These are phyloP conservation scores for Acanthochlamys bracteata DNA, from an alignment of 106 monocot species.

Conservation along the genomic window DNA sequence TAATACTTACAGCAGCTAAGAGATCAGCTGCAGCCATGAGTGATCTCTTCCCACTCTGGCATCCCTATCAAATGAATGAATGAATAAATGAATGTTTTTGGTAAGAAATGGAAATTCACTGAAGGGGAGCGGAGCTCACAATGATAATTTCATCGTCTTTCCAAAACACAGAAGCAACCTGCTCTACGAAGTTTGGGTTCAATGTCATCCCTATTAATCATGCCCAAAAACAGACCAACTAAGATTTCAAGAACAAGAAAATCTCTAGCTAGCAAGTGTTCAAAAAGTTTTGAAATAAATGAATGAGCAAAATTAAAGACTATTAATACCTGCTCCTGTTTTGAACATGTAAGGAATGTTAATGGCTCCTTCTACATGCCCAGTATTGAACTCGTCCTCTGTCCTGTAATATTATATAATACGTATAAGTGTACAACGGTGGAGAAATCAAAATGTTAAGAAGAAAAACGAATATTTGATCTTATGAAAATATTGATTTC, in stretches of 20 bases:
- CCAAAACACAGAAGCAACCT: constrained; percentile 35
- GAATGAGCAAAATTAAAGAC: neutral
- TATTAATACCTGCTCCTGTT: neutral
- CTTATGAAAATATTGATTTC: neutral
- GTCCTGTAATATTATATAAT: no score
- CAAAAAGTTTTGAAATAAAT: no score
- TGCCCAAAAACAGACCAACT: neutral
- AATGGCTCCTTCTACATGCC: neutral
- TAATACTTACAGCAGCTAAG: constrained; percentile 36
- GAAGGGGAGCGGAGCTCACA: constrained; percentile 14
- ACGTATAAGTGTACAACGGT: no score
- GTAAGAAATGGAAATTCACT: neutral
- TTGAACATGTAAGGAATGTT: constrained; percentile 7
- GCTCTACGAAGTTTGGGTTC: constrained; percentile 44
- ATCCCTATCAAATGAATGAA: constrained; percentile 29
- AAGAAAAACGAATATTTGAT: no score
- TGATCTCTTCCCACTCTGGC: constrained; percentile 52
- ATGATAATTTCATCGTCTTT: constrained; percentile 59
- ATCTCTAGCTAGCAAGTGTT: no score
- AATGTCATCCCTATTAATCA: constrained; percentile 47
- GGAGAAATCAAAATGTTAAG: no score
- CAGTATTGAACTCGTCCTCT: neutral
- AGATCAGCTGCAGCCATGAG: constrained; percentile 74
- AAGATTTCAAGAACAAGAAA: no score
- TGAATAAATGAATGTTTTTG: neutral